Evolutionary conservation across 78 protist genomes (phyloP), one percentile per base, ranked within the genome.

Genomic region (Dictyostelium firmibasis): DNA sequence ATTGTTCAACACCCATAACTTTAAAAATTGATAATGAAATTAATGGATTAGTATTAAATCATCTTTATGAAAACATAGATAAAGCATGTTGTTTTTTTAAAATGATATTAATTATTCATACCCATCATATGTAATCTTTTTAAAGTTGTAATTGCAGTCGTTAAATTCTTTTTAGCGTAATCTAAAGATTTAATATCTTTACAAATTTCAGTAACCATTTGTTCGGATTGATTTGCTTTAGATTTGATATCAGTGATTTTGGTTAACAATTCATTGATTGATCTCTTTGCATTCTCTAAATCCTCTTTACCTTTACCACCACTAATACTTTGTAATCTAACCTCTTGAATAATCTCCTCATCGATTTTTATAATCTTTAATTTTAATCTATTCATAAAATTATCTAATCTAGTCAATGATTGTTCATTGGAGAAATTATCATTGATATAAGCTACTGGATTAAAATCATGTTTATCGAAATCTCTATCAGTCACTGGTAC

Each of bases 171-270:
- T 94, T 98, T 98, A 8, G 98, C 99, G 76, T 70, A 57, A 95
- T 98, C 99, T 60, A 98, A 92, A 50, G 89, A 35, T 81, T 95
- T 96, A 69, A 98, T 97, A 91, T 98, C 98, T 33, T 94, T 62
- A 77, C 98, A 96, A 53, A 98, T 92, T 69, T 97, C 98, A 8
- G 96, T 89, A 35, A 97, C 98, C 96, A 98, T 95, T 62, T 33
- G 79, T 95, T 98, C 98, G 2, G 98, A 96, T 67, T 81, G 62
- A 38, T 82, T 97, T 4, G 98, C 98, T 83, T 94, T 94, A 16
- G 25, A 13, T 38, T 92, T 82, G 83, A 98, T 97, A 33, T 85
- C 97, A 0, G 53, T 77, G 50, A 98, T 95, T 84, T 95, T 95
- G 16, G 70, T 38, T 70, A 96, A 84, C 43, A 98, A 96, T 41